Evolutionary conservation across 768 basidiomycete species (phyloP).

Genomic region (Leccinum subtestaceum): DNA sequence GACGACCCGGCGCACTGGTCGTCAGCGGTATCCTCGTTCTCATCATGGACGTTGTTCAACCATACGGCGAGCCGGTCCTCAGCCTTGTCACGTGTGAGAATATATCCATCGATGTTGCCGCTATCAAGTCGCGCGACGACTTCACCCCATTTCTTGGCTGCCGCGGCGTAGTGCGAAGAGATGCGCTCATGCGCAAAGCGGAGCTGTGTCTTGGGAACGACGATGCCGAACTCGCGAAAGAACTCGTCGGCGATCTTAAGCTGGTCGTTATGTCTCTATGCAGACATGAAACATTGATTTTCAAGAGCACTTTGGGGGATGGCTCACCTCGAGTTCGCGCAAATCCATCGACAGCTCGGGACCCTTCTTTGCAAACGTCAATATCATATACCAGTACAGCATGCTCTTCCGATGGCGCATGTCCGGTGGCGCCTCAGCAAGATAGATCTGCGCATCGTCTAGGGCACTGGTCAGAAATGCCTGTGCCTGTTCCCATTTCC

Average conservation of each 20-base stretch:
- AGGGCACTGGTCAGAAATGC: conserved; percentile 58
- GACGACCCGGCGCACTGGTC: neutral
- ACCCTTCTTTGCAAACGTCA: conserved; percentile 50
- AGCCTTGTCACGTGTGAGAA: conserved; percentile 37
- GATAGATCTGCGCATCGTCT: conserved; percentile 56
- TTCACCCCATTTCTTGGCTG: conserved; percentile 45
- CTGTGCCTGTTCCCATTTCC: conserved; percentile 55
- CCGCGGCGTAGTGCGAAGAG: conserved; percentile 42
- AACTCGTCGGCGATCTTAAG: conserved; percentile 54
- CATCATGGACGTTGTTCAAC: conserved; percentile 46
- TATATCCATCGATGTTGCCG: conserved; percentile 21
- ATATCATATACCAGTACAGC: conserved; percentile 54
- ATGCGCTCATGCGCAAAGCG: conserved; percentile 52
- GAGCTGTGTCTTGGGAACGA: conserved; percentile 48
- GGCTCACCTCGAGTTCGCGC: conserved; percentile 46
- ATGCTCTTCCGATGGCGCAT: conserved; percentile 57
- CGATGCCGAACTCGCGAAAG: conserved; percentile 40
- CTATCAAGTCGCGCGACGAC: conserved; percentile 39
- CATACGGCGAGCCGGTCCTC: conserved; percentile 57
- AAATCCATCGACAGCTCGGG: conserved; percentile 47
- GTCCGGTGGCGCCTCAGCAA: conserved; percentile 56
- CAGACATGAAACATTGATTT: neutral
- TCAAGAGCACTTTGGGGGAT: neutral
- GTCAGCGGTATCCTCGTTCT: conserved; percentile 12
- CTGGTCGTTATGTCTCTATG: conserved; percentile 36